Evolutionary conservation across 2,329 filamentous ascomycete genomes (phyloP).

Genomic region (Colletotrichum trifolii): DNA sequence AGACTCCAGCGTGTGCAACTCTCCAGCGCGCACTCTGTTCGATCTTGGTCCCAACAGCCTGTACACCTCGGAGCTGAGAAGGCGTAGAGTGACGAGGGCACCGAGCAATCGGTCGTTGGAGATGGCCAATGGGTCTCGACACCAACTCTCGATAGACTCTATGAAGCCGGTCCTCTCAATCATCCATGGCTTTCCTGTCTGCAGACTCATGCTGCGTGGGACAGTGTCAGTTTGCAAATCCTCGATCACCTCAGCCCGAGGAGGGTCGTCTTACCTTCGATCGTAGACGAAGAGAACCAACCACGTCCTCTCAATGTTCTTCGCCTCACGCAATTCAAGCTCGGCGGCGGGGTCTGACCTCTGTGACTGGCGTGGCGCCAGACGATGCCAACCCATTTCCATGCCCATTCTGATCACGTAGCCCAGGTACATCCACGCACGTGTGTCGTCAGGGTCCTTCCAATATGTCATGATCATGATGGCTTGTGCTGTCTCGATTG

Average conservation of each 20-base stretch:
- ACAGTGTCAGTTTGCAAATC: background rate
- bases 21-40: conserved; percentile 24
- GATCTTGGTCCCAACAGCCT: conserved; percentile 39
- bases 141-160: conserved; percentile 49
- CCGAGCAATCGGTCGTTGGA: conserved; percentile 48
- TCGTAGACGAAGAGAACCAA: conserved; percentile 26
- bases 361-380: conserved; percentile 34
- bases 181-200: conserved; percentile 55
- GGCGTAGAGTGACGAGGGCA: conserved; percentile 49
- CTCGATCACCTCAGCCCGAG: rapidly evolving
- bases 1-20: conserved; percentile 40
- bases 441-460: conserved; percentile 54
- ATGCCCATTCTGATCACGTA: conserved; percentile 54
- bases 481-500: conserved; percentile 51
- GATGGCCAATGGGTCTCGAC: conserved; percentile 43
- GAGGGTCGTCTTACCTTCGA: background rate
- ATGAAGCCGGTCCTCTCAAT: conserved; percentile 51
- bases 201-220: conserved; percentile 49
- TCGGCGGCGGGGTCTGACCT: background rate
- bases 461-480: conserved; percentile 53
- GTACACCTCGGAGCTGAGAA: conserved; percentile 49
- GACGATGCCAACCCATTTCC: conserved; percentile 50
- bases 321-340: background rate
- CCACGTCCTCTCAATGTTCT: conserved; percentile 25
- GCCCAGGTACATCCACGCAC: conserved; percentile 52